phyloP scores from a whole-genome alignment of 306 rosid species.

The Glycine soja region DNA sequence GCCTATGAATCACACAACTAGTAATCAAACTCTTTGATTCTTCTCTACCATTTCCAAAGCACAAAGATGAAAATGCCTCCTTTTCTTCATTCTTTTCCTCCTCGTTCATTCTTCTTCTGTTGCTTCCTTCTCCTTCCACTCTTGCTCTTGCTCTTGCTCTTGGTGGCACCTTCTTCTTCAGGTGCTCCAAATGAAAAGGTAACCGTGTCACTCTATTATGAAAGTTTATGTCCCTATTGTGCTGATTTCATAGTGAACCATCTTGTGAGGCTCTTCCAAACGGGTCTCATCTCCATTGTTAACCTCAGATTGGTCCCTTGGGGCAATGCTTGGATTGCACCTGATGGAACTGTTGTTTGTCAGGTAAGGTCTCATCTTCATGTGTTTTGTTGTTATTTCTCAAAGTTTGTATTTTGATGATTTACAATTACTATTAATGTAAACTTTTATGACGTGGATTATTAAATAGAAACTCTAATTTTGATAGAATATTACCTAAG shows the following conservation, averaged over 20 bases:
- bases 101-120: slow-evolving; percentile 61
- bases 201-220: slow-evolving; percentile 74
- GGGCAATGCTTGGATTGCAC: slow-evolving; percentile 79
- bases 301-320: slow-evolving; percentile 86
- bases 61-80: slow-evolving; percentile 47
- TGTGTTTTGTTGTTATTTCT: too few species aligned
- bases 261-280: slow-evolving; percentile 71
- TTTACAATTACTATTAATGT: too few species aligned
- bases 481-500: too few species aligned
- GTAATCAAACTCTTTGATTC: neutral
- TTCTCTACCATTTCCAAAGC: slow-evolving; percentile 1
- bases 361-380: slow-evolving; percentile 99
- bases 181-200: slow-evolving; percentile 47
- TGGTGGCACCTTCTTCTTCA: slow-evolving; percentile 43
- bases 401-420: too few species aligned
- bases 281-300: slow-evolving; percentile 70
- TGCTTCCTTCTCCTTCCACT: slow-evolving; percentile 58
- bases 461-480: too few species aligned
- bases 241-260: slow-evolving; percentile 82
- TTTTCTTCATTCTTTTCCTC: slow-evolving; percentile 66
- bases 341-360: slow-evolving; percentile 64
- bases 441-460: too few species aligned
- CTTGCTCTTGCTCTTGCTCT: slow-evolving; percentile 45
- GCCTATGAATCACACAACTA: neutral
- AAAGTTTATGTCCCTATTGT: slow-evolving; percentile 82